Conservation (phyloP, 83 land plant genomes). For the Picea abies region DNA sequence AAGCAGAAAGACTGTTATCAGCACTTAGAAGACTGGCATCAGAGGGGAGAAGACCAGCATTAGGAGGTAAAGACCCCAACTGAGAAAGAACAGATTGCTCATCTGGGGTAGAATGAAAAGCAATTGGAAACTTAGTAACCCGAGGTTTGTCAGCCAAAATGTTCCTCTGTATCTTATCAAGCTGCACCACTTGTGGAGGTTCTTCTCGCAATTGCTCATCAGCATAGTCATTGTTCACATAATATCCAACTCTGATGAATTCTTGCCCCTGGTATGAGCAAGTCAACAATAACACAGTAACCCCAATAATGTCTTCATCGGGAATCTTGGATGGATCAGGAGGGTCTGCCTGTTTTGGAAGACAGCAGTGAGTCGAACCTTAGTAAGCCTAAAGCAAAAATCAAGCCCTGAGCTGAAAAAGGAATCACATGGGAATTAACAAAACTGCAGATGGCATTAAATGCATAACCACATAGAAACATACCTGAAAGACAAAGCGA, state of each 20-base stretch:
- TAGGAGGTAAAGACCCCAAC: too few species aligned
- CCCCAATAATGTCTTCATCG: constrained; percentile 81
- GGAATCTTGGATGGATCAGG: constrained; percentile 74
- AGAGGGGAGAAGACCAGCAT: background rate
- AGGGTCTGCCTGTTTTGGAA: constrained; percentile 57
- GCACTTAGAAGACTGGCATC: background rate
- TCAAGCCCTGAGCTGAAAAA: background rate
- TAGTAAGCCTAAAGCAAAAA: background rate
- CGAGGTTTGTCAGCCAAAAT: constrained; percentile 73
- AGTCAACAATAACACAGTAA: constrained; percentile 70
- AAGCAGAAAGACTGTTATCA: background rate
- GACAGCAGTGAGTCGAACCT: background rate
- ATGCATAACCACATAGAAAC: background rate
- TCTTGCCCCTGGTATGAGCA: constrained; percentile 81
- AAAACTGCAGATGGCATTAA: background rate
- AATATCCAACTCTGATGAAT: constrained; percentile 77
- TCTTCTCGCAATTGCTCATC: constrained; percentile 74
- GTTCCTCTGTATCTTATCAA: constrained; percentile 68
- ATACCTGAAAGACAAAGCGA: constrained; percentile 69
- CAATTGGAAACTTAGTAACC: constrained; percentile 65
- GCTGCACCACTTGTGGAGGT: constrained; percentile 63
- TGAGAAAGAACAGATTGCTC: constrained; percentile 19
- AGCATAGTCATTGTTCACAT: constrained; percentile 79
- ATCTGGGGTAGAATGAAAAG: constrained; percentile 60
- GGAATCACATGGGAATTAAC: background rate